phyloP scores from a whole-genome alignment of 352 stramenopile species.

The Vaucheria bursata region DNA sequence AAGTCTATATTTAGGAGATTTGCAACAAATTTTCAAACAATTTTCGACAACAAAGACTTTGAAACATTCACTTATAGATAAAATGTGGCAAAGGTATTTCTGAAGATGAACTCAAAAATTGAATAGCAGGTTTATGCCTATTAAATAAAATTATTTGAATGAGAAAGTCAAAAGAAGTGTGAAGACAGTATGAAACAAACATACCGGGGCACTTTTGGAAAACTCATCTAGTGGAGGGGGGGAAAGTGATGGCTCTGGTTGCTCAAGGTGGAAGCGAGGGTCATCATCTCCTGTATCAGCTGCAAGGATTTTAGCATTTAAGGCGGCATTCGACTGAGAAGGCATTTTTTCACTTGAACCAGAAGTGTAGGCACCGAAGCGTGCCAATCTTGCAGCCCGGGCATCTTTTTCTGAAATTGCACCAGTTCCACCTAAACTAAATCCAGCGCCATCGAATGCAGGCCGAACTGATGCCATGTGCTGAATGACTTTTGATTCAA shows the following conservation, averaged over 20 bases:
- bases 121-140: no score
- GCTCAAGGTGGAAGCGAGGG: conserved; percentile 12
- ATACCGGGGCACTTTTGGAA: no score
- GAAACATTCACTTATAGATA: no score
- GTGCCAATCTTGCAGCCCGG: conserved; percentile 64
- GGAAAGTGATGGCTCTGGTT: conserved; percentile 1
- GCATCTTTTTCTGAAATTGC: conserved; percentile 42
- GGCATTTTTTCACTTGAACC: neutral
- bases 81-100: no score
- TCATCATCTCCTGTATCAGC: conserved; percentile 7
- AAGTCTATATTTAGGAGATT: no score
- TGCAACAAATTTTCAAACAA: no score
- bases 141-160: no score
- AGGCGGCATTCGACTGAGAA: neutral
- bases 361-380: conserved; percentile 19
- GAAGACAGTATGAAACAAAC: no score
- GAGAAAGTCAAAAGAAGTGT: no score
- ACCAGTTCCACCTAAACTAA: conserved; percentile 35
- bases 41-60: no score
- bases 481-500: conserved; percentile 55
- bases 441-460: conserved; percentile 28
- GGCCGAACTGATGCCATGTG: conserved; percentile 32
- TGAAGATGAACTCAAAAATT: no score
- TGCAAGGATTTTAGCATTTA: conserved; percentile 35
- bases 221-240: no score